Evolutionary conservation across 352 stramenopile species (phyloP), one percentile per base, ranked within the genome.

Genomic region (Poterioochromonas sp.): DNA sequence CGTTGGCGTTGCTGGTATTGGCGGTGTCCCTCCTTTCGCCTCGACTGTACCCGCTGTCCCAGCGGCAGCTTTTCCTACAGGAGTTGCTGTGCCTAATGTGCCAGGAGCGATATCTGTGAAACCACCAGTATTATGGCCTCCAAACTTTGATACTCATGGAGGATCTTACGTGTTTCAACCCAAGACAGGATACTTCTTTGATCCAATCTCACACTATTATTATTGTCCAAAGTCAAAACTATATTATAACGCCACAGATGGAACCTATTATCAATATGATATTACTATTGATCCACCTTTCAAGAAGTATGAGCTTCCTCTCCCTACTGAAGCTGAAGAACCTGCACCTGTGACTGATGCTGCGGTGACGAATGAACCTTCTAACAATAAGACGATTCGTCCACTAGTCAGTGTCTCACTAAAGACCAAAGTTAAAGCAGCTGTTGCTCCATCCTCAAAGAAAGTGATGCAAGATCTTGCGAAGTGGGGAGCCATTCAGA

Each of bases 161-260:
- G 29, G 5, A 11, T 5, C 43, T 51, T 74, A 74, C 40, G 29
- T 74, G 1, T 74, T 74, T n/a, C 65, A 74, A 35, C 20, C 40
- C 0, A 51, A 74, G 40, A 39, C 65, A 35, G 65, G 65, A 1
- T 32, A 22, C 18, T 74, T 74, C 29, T n/a, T 37, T 39, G 65
- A 74, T 1, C 41, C 65, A 35, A 8, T 35, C 5, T 35, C 3
- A 1, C 8, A 74, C 1, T 74, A 39, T 39, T 74, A 58, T n/a
- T 74, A 74, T 54, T 51, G 43, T 39, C 65, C 65, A 35, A 74
- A 74, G 29, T 51, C 65, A 22, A 74, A 74, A 54, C 15, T 74
- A 29, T 74, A 74, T 54, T 51, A 58, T 35, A 34, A 3, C n/a
- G 40, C 1, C 8, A 74, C 0, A 37, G 8, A 74, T 35, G 65